Conservation (phyloP, 192 early-diverging fungal genomes). For the Podochytrium sp. region DNA sequence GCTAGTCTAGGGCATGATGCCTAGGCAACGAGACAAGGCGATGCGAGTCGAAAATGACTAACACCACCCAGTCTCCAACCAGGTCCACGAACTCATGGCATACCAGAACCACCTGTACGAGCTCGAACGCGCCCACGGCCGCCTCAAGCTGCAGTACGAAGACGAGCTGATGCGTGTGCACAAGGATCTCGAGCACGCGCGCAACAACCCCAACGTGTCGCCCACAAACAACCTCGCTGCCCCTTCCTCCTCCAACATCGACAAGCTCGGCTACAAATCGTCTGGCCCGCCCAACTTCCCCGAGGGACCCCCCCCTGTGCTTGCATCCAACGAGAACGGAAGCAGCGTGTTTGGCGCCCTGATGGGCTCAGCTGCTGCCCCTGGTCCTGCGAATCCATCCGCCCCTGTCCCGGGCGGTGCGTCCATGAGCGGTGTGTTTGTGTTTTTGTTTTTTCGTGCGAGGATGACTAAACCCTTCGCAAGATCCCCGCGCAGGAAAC, state of each 20-base stretch:
- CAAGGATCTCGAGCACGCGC: conserved; percentile 77
- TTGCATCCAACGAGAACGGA: conserved; percentile 55
- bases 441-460: too few species aligned
- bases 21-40: neutral
- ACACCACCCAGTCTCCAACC: too few species aligned
- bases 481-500: neutral
- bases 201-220: conserved; percentile 55
- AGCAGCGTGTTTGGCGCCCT: conserved; percentile 43
- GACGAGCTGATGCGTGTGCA: conserved; percentile 83
- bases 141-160: conserved; percentile 84
- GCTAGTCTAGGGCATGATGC: neutral
- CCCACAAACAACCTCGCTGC: conserved; percentile 47
- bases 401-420: too few species aligned
- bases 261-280: conserved; percentile 32
- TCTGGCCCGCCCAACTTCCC: conserved; percentile 55
- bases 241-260: neutral
- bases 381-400: too few species aligned
- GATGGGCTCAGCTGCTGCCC: too few species aligned
- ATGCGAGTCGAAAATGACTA: too few species aligned
- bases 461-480: conserved; percentile 56
- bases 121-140: conserved; percentile 78
- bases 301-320: conserved; percentile 61
- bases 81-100: conserved; percentile 78
- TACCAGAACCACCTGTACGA: conserved; percentile 81
- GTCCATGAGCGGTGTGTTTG: too few species aligned